Evolutionary conservation across 805 yeast species (phyloP).

Genomic region (Myxozyma udenii): DNA sequence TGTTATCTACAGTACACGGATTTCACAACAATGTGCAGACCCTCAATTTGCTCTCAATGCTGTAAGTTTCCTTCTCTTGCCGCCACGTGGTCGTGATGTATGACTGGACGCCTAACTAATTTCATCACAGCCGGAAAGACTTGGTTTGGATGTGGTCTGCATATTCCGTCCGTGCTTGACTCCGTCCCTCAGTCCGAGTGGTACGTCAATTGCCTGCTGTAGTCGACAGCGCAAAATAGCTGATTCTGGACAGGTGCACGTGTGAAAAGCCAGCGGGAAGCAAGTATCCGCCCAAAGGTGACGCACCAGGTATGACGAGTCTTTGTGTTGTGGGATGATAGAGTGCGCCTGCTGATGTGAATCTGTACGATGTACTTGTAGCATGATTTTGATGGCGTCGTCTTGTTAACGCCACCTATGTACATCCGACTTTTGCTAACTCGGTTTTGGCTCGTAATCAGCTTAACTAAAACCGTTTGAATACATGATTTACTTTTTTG

Average conservation of each 20-base stretch:
- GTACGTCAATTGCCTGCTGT: conserved; percentile 13
- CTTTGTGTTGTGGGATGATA: too few species aligned
- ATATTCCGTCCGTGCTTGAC: conserved; percentile 35
- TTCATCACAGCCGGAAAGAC: conserved; percentile 29
- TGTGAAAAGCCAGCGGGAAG: conserved; percentile 30
- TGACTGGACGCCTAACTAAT: too few species aligned
- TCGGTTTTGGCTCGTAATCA: too few species aligned
- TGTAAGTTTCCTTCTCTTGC: conserved; percentile 11
- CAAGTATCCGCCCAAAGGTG: conserved; percentile 31
- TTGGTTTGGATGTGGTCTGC: conserved; percentile 37
- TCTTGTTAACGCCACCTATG: too few species aligned
- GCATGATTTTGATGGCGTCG: too few species aligned
- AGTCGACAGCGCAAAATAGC: not conserved
- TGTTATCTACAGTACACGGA: too few species aligned
- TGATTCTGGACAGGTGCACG: conserved; percentile 26
- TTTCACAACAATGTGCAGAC: conserved; percentile 18
- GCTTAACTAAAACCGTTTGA: too few species aligned
- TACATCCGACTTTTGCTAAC: too few species aligned
- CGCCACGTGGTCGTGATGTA: too few species aligned
- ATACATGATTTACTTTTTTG: too few species aligned
- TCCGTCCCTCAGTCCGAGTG: conserved; percentile 30
- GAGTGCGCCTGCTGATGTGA: too few species aligned
- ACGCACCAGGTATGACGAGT: conserved; percentile 15
- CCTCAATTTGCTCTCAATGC: conserved; percentile 18
- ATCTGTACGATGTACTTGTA: too few species aligned